Evolutionary conservation across 2,329 filamentous ascomycete genomes (phyloP), one percentile per base, ranked within the genome.

Genomic region (Blastomyces silverae): DNA sequence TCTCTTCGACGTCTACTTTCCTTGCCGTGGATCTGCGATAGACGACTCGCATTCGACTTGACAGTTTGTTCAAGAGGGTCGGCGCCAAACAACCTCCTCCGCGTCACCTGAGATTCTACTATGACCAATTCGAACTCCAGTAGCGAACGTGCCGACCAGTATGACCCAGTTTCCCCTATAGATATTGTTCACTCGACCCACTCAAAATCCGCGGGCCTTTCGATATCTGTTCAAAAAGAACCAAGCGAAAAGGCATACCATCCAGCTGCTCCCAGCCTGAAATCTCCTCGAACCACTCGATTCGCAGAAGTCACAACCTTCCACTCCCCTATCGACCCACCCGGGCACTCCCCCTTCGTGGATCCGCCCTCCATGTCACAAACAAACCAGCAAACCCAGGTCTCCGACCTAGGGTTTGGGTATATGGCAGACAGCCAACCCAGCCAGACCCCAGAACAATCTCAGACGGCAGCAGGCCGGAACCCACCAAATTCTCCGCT

Each of bases 391-490:
- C 80, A 82, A 73, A 76, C 87, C 63, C 88, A 91, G 74, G 89
- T 92, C 42, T 90, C 88, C 66, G 92, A 96, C 79, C 85, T 96
- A 69, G 92, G 92, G 69, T 97, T 97, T 77, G 92, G 92, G 75
- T 97, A 96, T 79, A 89, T 97, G 74, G 83, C 81, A 68, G 76
- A 85, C 71, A 83, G 83, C 70, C 79, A 82, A 67, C 75, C 79
- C 37, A 75, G 80, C 64, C 77, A 78, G 71, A 76, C 79, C 68
- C 72, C 67, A 69, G 72, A 62, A 64, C 73, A 64, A 70, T 75
- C 65, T 79, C 85, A 71, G 81, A 84, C 66, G 83, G 87, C 72
- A 79, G 64, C 76, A 72, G 72, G 70, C 15, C 71, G 75, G 73
- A 85, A 84, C 81, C 85, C 87, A 48, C 90, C 91, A 63, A 88